Base-by-base conservation (phyloP, 108 stramenopile species). In the Aureococcus anophagefferens region DNA sequence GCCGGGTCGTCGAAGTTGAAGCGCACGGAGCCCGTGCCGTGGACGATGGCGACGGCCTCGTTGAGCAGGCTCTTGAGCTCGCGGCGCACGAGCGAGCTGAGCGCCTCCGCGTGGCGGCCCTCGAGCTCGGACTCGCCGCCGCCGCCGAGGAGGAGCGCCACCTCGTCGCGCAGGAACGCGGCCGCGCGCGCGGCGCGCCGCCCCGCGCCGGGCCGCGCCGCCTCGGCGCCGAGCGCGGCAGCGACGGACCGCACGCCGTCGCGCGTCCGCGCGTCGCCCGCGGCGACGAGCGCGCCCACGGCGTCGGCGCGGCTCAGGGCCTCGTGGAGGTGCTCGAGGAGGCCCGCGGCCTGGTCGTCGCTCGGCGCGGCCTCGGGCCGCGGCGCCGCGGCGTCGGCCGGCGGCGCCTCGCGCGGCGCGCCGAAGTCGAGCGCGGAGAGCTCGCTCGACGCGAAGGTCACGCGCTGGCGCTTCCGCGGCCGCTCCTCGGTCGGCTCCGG, bases 1-100 rank as follows among this genome's bases (percentile, higher is more conserved):
- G 51, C 51, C 7, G 51, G 51, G 51, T 59, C 51, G 51, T 59
- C 51, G 51, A 59, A 59, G 51, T 59, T 59, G 51, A 59, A 59
- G 21, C 25, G 14, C 21, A 59, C 51, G 51, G 21, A 25, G 21
- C 51, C 51, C 51, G 51, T 59, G 51, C 51, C 51, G 3, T 16
- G 51, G 21, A 25, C 25, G 51, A 59, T 59, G 21, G 51, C 51
- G 51, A 59, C 25, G 7, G 51, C 25, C 17, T 25, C 51, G 25
- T 59, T 59, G 1, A 59, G 25, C 51, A 59, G 21, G 25, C 4
- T 1, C 51, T 59, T 59, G 51, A 59, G 51, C 51, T 59, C 51
- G 21, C 51, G 51, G 7, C 51, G 51, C 51, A 59, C 25, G 21
- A 59, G 21, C 51, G 51, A 59, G 21, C 21, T 25, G 3, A 59